Conservation (phyloP, 345 rosid genomes). For the Syzygium jambos region DNA sequence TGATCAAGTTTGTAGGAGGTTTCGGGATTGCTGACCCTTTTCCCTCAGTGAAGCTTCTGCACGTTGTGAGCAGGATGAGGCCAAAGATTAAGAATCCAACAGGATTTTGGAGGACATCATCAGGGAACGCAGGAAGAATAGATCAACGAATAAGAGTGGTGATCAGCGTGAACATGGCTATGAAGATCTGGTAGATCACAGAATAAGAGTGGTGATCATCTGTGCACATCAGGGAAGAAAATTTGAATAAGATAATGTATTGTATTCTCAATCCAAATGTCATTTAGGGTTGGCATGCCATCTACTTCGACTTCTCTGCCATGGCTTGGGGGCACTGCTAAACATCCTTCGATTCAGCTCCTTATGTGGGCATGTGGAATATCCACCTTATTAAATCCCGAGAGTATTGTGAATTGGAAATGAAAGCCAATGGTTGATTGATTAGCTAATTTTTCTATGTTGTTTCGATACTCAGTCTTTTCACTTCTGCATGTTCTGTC, state of each 20-base stretch:
- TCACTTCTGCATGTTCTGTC: background rate
- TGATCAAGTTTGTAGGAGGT: background rate
- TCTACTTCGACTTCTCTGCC: slow-evolving; percentile 11
- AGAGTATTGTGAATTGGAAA: slow-evolving; percentile 20
- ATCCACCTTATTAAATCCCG: slow-evolving; percentile 73
- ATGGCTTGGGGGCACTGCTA: slow-evolving; percentile 9
- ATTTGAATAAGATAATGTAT: background rate
- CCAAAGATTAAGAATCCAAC: background rate
- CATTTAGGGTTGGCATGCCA: slow-evolving; percentile 17
- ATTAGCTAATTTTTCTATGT: too few species aligned
- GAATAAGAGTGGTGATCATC: background rate
- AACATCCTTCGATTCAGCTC: slow-evolving; percentile 12
- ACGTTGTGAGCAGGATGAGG: slow-evolving; percentile 4
- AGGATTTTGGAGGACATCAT: slow-evolving; percentile 6
- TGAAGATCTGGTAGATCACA: slow-evolving; percentile 7
- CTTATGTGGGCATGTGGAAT: slow-evolving; percentile 59
- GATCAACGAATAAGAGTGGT: background rate
- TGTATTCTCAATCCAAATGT: background rate
- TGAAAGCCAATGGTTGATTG: background rate
- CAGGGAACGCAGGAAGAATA: background rate
- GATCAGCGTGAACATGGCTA: background rate
- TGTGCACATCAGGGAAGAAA: background rate
- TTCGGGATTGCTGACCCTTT: slow-evolving; percentile 3
- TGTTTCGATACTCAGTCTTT: background rate
- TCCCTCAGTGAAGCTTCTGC: slow-evolving; percentile 6